A percentile compares a stretch with the other conserved stretches of the same genome.
Conservation (phyloP, 352 stramenopile genomes). For the Phytophthora uliginosa region DNA sequence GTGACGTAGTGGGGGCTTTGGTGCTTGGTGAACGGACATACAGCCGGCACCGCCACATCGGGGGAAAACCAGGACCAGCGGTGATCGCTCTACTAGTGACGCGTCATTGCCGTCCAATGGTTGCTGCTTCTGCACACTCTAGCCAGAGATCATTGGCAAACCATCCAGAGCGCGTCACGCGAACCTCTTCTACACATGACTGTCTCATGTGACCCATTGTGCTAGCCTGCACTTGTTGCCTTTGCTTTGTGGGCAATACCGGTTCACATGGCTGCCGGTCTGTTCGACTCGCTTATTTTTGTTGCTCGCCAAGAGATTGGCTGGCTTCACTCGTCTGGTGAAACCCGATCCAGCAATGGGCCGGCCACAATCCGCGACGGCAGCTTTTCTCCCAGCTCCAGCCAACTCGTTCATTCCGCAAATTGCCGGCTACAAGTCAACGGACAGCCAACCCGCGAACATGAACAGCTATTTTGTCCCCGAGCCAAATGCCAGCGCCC, state of each 20-base stretch:
- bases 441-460: not conserved
- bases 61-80: slow-evolving; percentile 9
- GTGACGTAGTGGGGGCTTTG: slow-evolving; percentile 31
- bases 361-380: slow-evolving; percentile 12
- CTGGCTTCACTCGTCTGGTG: slow-evolving; percentile 7
- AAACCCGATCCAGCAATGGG: slow-evolving; percentile 24
- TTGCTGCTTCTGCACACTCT: not conserved
- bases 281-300: slow-evolving; percentile 23
- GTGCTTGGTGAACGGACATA: slow-evolving; percentile 37
- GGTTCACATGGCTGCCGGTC: not conserved
- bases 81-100: slow-evolving; percentile 22
- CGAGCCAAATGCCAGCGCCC: slow-evolving; percentile 29
- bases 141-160: slow-evolving; percentile 20
- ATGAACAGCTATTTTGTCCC: slow-evolving; percentile 48
- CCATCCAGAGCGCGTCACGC: slow-evolving; percentile 12
- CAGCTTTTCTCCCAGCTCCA: slow-evolving; percentile 18
- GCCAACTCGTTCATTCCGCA: slow-evolving; percentile 30
- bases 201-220: slow-evolving; percentile 42
- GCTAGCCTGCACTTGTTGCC: slow-evolving; percentile 12
- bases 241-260: slow-evolving; percentile 1
- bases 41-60: slow-evolving; percentile 7
- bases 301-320: slow-evolving; percentile 1
- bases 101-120: slow-evolving; percentile 25
- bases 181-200: slow-evolving; percentile 27
- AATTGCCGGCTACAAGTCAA: slow-evolving; percentile 19